These are phyloP conservation scores for Colletotrichum sp. DNA, from an alignment of 2,329 filamentous ascomycete species.

Conservation along the genomic window DNA sequence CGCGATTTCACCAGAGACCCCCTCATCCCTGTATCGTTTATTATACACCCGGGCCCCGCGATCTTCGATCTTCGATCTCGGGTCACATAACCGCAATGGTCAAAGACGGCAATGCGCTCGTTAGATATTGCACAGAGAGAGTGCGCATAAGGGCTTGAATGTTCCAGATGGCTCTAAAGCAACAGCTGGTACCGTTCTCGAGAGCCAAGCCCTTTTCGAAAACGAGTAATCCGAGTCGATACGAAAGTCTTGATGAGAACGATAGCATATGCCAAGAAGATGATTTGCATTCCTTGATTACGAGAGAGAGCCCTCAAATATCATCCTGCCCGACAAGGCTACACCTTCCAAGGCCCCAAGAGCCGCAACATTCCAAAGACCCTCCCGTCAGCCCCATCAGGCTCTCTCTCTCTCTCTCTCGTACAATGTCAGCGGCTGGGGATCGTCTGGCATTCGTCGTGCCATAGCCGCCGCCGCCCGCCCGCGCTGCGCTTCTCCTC, in stretches of 20 bases:
- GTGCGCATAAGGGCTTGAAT: background rate
- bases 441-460: too few relatives aligned
- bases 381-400: background rate
- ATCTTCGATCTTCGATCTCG: background rate
- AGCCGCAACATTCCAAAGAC: background rate
- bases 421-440: background rate
- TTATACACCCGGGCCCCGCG: background rate
- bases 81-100: background rate
- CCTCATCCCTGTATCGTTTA: background rate
- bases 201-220: background rate
- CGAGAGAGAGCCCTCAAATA: background rate
- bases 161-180: background rate
- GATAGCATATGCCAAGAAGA: background rate
- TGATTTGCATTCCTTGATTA: background rate
- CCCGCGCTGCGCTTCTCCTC: background rate
- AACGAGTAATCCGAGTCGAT: background rate
- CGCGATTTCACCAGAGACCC: background rate
- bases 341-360: background rate
- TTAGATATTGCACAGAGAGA: background rate
- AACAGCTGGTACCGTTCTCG: too few relatives aligned
- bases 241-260: background rate
- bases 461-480: background rate
- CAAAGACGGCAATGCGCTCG: background rate
- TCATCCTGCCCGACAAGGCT: background rate
- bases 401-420: background rate